Evolutionary conservation across 2,329 filamentous ascomycete genomes (phyloP), one percentile per base, ranked within the genome.

Genomic region (Ceratocystis smalleyi): DNA sequence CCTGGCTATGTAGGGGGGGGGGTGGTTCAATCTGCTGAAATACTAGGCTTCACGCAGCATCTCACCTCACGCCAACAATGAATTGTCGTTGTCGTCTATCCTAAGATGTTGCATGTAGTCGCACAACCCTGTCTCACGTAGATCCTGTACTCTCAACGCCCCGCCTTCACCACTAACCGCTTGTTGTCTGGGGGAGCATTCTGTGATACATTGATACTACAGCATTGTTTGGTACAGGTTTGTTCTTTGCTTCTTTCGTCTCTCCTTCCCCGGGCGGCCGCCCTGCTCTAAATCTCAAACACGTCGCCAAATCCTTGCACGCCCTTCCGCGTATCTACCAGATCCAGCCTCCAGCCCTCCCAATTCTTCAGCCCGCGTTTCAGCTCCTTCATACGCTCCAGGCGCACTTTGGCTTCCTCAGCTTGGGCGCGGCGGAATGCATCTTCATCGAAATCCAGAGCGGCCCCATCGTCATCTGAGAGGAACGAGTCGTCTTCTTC

Each of bases 331-430:
- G 76, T 77, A 71, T 86, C 83, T 5, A 86, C 83, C 69, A 86
- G 75, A 70, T 86, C 83, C 69, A 86, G 73, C 72, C 83, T 78
- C 83, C 83, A 86, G 6, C 83, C 83, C 68, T 85, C 81, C 83
- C 83, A 86, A 71, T 83, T 82, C 76, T 83, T 84, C 62, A 86
- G 74, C 1, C 77, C 77, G 65, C 83, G 74, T 77, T 86, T 86
- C 64, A 85, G 75, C 72, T 86, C 81, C 72, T 81, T 83, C 70
- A 86, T 81, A 65, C 83, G 75, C 76, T 86, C 83, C 45, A 86
- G 74, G 54, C 83, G 74, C 69, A 76, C 79, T 75, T 77, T 80
- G 22, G 77, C 77, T 66, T 86, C 83, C 68, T 85, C 83, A 69
- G 85, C 81, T 68, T 84, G 82, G 6, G 83, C 83, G 67, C 75